Base-by-base conservation (phyloP, 1,284 basidiomycete genomes). In the Microbotryum violaceum region DNA sequence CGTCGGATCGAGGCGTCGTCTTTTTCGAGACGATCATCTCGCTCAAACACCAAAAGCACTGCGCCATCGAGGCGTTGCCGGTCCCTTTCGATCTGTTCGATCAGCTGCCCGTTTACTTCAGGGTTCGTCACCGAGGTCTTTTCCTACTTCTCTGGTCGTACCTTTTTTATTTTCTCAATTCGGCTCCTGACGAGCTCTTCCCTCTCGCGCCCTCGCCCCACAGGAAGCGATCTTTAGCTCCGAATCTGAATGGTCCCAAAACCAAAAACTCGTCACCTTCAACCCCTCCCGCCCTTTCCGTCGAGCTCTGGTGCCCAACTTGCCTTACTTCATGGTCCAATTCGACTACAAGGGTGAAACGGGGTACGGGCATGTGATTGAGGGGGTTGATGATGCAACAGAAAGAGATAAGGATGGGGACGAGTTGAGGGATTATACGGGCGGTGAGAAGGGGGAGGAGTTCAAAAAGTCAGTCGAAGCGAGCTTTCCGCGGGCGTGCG, bases 271-370 rank as follows among this genome's bases (percentile, higher is more conserved):
- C 54, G 97, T 99, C 67, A 88, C 94, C 73, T 98, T 99, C 74
- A 54, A 61, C 18, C 84, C 87, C 3, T 77, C 83, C 9, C 82
- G 91, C 2, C 88, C 90, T 0, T 96, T 96, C 79, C 80, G 91
- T 52, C 82, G 91, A 1, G 85, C 88, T 46, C 88, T 99, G 85
- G 94, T 98, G 7, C 85, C 93, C 2, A 92, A 97, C 71, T 77
- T 99, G 49, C 96, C 96, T 0, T 98, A 99, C 77, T 99, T 99
- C 74, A 93, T 93, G 87, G 88, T 98, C 1, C 89, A 91, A 71
- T 99, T 93, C 77, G 96, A 99, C 76, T 83, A 98, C 78, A 93
- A 91, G 72, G 93, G 94, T 33, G 91, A 94, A 76, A 91, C 89
- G 74, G 92, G 92, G 1, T 98, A 93, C 73, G 96, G 96, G 0